Conservation (phyloP, 768 basidiomycete species). For the Rhizopogon vulgaris region DNA sequence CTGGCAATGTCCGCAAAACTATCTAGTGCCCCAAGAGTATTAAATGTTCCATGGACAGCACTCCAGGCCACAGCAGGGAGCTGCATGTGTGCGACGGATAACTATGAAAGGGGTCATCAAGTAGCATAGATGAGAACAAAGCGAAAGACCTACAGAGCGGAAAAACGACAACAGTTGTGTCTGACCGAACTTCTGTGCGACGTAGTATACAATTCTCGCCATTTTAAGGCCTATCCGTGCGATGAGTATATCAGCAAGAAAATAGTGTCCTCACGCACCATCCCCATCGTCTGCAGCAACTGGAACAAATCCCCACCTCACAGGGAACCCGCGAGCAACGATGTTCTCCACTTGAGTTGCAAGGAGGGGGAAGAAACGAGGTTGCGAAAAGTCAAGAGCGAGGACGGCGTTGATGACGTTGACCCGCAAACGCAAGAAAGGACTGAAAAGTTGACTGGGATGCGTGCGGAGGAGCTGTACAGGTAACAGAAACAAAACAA, state of each 20-base stretch:
- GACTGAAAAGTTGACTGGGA: slow-evolving; percentile 58
- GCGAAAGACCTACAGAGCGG: not conserved
- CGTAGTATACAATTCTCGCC: slow-evolving; percentile 66
- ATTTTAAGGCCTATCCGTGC: slow-evolving; percentile 48
- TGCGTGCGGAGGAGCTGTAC: slow-evolving; percentile 22
- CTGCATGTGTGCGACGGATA: slow-evolving; percentile 31
- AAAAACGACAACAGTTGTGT: slow-evolving; percentile 47
- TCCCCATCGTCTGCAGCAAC: slow-evolving; percentile 45
- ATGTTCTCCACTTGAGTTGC: slow-evolving; percentile 58
- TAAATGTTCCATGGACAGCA: slow-evolving; percentile 33
- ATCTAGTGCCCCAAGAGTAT: slow-evolving; percentile 27
- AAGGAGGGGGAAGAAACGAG: slow-evolving; percentile 55
- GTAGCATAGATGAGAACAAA: not conserved
- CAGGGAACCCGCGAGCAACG: slow-evolving; percentile 66
- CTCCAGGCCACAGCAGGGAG: slow-evolving; percentile 37
- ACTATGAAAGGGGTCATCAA: slow-evolving; percentile 20
- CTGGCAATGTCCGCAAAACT: slow-evolving; percentile 37
- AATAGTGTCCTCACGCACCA: slow-evolving; percentile 19
- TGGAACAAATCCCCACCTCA: slow-evolving; percentile 86
- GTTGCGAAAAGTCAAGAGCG: slow-evolving; percentile 71
- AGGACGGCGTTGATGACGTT: slow-evolving; percentile 86
- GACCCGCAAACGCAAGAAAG: slow-evolving; percentile 64
- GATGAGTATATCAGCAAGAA: not conserved
- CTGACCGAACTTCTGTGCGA: slow-evolving; percentile 57
- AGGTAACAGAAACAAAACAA: slow-evolving; percentile 1